Evolutionary conservation across 2,329 filamentous ascomycete species (phyloP).

Genomic region (Calonectria ilicicola): DNA sequence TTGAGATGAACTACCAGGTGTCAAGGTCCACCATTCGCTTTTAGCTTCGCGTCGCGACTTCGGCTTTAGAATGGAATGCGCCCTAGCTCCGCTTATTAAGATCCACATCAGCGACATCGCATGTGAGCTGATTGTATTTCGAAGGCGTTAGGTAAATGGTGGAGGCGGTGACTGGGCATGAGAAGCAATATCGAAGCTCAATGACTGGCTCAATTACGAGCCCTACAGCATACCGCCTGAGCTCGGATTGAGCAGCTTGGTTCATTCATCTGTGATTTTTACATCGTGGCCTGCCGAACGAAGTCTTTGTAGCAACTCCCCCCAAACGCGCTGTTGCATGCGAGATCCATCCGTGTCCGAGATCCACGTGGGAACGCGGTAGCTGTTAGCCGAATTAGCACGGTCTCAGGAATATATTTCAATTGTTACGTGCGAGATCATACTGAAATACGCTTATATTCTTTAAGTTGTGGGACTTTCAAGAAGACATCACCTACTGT

Average conservation of each 20-base stretch:
- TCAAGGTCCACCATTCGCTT: not conserved
- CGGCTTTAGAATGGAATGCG: not conserved
- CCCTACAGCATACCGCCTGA: not conserved
- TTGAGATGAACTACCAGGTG: not conserved
- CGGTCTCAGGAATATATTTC: too few species aligned
- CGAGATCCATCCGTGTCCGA: not conserved
- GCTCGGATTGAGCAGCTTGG: not conserved
- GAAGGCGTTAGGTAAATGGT: not conserved
- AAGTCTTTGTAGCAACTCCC: not conserved
- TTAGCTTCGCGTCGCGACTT: constrained; percentile 3
- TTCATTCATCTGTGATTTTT: not conserved
- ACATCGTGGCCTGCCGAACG: not conserved
- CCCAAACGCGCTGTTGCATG: not conserved
- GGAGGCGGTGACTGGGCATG: not conserved
- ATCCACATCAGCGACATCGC: not conserved
- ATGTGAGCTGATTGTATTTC: not conserved
- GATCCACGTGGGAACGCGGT: not conserved
- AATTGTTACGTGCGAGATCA: too few species aligned
- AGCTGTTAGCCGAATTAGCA: not conserved
- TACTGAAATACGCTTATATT: too few species aligned
- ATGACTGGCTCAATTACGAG: not conserved
- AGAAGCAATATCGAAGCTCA: not conserved
- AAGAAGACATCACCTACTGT: not conserved
- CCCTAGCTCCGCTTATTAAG: not conserved
- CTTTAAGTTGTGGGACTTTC: too few species aligned